Percentiles rank a stretch among this genome's conserved stretches.
Evolutionary conservation across 331 rosid genomes (phyloP).

Genomic region (Spiraea crenata): DNA sequence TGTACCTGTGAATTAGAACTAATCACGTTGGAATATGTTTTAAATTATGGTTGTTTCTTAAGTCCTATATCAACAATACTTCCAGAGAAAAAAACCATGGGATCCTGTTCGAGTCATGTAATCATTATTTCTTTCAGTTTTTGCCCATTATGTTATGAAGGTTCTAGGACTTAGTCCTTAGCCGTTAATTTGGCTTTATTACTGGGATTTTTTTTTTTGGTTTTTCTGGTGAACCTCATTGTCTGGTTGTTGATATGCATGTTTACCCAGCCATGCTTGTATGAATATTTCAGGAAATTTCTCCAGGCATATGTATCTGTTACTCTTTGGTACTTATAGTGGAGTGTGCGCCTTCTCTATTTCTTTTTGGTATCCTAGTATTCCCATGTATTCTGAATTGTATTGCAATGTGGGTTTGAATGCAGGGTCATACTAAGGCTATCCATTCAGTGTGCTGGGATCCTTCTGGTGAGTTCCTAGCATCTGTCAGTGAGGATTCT

Average conservation of each 20-base stretch:
- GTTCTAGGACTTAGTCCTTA: not conserved
- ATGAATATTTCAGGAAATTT: not conserved
- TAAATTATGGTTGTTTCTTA: not conserved
- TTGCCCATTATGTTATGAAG: not conserved
- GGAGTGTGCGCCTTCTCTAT: not conserved
- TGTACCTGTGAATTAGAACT: not conserved
- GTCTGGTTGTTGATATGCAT: not conserved
- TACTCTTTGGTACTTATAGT: not conserved
- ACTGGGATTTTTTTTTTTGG: not conserved
- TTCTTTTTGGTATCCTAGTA: not conserved
- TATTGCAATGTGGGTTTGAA: slow-evolving; percentile 22
- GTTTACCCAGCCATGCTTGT: not conserved
- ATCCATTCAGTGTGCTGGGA: slow-evolving; percentile 86
- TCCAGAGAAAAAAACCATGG: not conserved
- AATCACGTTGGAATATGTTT: not conserved
- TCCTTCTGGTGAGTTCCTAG: slow-evolving; percentile 80
- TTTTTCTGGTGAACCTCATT: no score
- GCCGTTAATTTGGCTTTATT: not conserved
- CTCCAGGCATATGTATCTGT: slow-evolving; percentile 1
- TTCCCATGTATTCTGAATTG: not conserved
- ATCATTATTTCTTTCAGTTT: not conserved
- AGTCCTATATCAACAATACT: not conserved
- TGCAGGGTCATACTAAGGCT: slow-evolving; percentile 77
- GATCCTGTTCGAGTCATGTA: not conserved
- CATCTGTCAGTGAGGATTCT: slow-evolving; percentile 93